Conservation (phyloP, 495 filamentous ascomycete species). For the Lophiostoma macrostomum region DNA sequence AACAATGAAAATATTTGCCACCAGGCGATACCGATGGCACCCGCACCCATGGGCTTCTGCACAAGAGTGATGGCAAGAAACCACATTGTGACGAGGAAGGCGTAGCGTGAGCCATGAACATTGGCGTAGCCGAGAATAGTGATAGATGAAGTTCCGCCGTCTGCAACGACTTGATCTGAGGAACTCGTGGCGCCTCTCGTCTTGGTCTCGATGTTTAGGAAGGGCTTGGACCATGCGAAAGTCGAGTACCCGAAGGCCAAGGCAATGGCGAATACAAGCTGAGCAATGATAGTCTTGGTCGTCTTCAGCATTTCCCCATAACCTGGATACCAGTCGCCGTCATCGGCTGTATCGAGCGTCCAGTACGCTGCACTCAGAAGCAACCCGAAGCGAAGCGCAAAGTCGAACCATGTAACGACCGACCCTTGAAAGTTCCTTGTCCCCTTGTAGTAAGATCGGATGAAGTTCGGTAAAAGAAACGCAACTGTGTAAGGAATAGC, state of each 20-base stretch:
- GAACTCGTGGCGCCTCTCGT: constrained; percentile 5
- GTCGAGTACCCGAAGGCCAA: constrained; percentile 53
- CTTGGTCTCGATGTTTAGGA: constrained; percentile 39
- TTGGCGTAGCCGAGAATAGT: constrained; percentile 91
- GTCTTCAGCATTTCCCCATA: constrained; percentile 64
- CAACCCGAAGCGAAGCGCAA: constrained; percentile 73
- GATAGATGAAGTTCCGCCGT: constrained; percentile 50
- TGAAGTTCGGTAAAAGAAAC: constrained; percentile 69
- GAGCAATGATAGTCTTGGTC: constrained; percentile 69
- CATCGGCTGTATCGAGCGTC: constrained; percentile 86
- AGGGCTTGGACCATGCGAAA: constrained; percentile 36
- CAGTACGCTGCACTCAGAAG: constrained; percentile 78
- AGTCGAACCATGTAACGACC: constrained; percentile 76
- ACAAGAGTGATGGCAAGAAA: constrained; percentile 71
- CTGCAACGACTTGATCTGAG: constrained; percentile 37
- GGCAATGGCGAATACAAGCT: constrained; percentile 67
- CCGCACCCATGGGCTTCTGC: constrained; percentile 91
- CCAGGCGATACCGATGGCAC: constrained; percentile 71
- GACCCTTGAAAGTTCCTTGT: constrained; percentile 83
- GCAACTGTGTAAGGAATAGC: constrained; percentile 71
- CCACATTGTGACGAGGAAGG: constrained; percentile 77
- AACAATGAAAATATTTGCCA: constrained; percentile 84
- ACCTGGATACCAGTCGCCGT: constrained; percentile 73
- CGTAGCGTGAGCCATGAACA: constrained; percentile 84
- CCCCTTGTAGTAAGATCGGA: constrained; percentile 71